Evolutionary conservation across 805 yeast genomes (phyloP).

Genomic region (Yamadazyma nakazawae): DNA sequence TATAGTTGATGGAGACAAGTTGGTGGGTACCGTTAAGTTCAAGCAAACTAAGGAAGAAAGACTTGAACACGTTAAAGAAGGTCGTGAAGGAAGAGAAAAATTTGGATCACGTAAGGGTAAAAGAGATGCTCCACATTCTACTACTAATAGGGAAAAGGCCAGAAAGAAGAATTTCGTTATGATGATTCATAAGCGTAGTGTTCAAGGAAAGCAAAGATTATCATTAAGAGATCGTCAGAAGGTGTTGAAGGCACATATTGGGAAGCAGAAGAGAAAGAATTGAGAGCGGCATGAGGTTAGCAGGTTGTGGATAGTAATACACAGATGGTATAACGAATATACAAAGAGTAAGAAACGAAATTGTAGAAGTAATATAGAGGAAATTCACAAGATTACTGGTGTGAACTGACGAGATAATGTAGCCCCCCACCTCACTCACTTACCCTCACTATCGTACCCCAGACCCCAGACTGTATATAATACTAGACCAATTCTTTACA

Average conservation of each 20-base stretch:
- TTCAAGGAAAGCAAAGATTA: conserved; percentile 89
- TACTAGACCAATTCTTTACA: too few relatives aligned
- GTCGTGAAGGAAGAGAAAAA: conserved; percentile 88
- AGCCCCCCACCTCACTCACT: too few relatives aligned
- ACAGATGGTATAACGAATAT: conserved; percentile 1
- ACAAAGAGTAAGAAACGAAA: neutral
- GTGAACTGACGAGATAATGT: too few relatives aligned
- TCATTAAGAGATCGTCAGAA: conserved; percentile 90
- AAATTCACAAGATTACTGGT: too few relatives aligned
- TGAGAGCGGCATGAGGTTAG: conserved; percentile 32
- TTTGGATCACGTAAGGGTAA: conserved; percentile 87
- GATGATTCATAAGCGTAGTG: conserved; percentile 95
- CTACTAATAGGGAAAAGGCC: conserved; percentile 94
- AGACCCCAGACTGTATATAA: too few relatives aligned
- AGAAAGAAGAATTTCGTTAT: conserved; percentile 98
- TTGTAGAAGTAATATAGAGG: too few relatives aligned
- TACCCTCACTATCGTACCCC: too few relatives aligned
- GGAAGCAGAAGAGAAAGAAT: conserved; percentile 88
- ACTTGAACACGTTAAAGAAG: conserved; percentile 81
- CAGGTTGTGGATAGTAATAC: neutral
- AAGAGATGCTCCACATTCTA: conserved; percentile 71
- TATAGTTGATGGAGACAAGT: conserved; percentile 70
- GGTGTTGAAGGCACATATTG: conserved; percentile 79
- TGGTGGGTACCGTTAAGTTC: conserved; percentile 76
- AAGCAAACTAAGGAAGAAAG: conserved; percentile 90